Evolutionary conservation across 495 filamentous ascomycete genomes (phyloP).

Genomic region (Rusavskia elegans): DNA sequence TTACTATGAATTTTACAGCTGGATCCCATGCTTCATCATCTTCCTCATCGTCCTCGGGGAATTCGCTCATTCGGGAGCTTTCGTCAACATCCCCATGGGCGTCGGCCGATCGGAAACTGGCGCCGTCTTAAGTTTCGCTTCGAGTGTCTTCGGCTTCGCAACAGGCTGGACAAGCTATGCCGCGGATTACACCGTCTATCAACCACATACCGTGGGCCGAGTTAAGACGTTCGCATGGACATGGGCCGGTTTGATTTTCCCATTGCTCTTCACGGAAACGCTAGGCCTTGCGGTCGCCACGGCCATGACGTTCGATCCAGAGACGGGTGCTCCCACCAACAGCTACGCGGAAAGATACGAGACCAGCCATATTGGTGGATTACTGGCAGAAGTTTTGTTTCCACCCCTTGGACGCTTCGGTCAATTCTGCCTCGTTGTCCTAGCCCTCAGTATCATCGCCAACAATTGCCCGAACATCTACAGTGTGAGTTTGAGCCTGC

Average conservation of each 20-base stretch:
- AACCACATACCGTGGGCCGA: slow-evolving; percentile 43
- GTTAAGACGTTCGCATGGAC: slow-evolving; percentile 51
- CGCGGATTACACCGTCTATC: slow-evolving; percentile 75
- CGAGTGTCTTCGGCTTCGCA: slow-evolving; percentile 61
- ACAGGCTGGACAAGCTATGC: slow-evolving; percentile 71
- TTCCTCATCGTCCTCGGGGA: slow-evolving; percentile 61
- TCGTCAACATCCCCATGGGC: slow-evolving; percentile 48
- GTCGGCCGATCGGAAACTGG: slow-evolving; percentile 47
- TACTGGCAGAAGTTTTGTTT: slow-evolving; percentile 51
- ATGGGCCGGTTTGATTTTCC: slow-evolving; percentile 52
- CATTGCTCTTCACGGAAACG: slow-evolving; percentile 64
- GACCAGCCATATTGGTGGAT: slow-evolving; percentile 48
- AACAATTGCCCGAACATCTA: slow-evolving; percentile 89
- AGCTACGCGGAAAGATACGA: slow-evolving; percentile 46
- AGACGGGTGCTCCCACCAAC: slow-evolving; percentile 18
- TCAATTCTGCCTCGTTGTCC: slow-evolving; percentile 66
- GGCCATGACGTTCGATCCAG: slow-evolving; percentile 33
- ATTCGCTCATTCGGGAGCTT: slow-evolving; percentile 62
- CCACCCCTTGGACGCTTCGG: slow-evolving; percentile 58
- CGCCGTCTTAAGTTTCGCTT: slow-evolving; percentile 52
- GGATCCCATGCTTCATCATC: slow-evolving; percentile 62
- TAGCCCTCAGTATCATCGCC: slow-evolving; percentile 64
- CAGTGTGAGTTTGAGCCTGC: slow-evolving; percentile 60
- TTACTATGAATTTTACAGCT: slow-evolving; percentile 61
- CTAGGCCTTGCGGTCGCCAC: slow-evolving; percentile 61